Conservation (phyloP, 2,329 filamentous ascomycete genomes). For the Chaetomiaceae sp. region DNA sequence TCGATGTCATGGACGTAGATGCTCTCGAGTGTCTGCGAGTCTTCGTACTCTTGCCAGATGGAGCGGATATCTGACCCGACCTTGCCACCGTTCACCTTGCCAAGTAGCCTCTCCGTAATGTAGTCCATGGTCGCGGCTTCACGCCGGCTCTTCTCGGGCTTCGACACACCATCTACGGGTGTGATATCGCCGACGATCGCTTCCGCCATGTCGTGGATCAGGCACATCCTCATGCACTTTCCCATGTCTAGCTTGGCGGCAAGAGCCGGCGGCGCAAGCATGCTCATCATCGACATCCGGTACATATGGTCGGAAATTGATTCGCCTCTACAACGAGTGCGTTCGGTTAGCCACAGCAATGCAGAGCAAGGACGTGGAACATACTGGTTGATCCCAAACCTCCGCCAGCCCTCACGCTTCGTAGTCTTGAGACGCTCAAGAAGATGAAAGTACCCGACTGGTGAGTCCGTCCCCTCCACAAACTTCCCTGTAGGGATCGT, state of each 20-base stretch:
- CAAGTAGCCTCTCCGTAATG: slow-evolving; percentile 68
- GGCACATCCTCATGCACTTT: slow-evolving; percentile 89
- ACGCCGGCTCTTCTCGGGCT: slow-evolving; percentile 82
- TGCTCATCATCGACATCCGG: slow-evolving; percentile 94
- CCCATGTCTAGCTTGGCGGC: slow-evolving; percentile 67
- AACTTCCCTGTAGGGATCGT: slow-evolving; percentile 58
- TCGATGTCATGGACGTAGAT: slow-evolving; percentile 94
- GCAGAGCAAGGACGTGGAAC: slow-evolving; percentile 2
- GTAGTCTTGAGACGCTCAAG: slow-evolving; percentile 93
- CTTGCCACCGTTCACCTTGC: slow-evolving; percentile 65
- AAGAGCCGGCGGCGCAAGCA: slow-evolving; percentile 78
- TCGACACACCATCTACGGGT: slow-evolving; percentile 78
- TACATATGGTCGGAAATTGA: slow-evolving; percentile 99
- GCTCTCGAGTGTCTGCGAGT: slow-evolving; percentile 75
- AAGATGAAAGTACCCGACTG: slow-evolving; percentile 89
- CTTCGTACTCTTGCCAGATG: slow-evolving; percentile 95
- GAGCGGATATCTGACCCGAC: slow-evolving; percentile 64
- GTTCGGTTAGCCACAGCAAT: slow-evolving; percentile 7
- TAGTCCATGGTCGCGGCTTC: slow-evolving; percentile 92
- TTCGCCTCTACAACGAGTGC: slow-evolving; percentile 58
- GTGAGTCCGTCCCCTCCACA: slow-evolving; percentile 60
- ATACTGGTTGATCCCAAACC: slow-evolving; percentile 69
- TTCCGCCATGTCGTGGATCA: slow-evolving; percentile 98
- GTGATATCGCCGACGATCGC: slow-evolving; percentile 94
- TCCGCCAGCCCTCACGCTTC: slow-evolving; percentile 91